phyloP scores from a whole-genome alignment of 1,139 yeast species.

The Suhomyces anneliseae region DNA sequence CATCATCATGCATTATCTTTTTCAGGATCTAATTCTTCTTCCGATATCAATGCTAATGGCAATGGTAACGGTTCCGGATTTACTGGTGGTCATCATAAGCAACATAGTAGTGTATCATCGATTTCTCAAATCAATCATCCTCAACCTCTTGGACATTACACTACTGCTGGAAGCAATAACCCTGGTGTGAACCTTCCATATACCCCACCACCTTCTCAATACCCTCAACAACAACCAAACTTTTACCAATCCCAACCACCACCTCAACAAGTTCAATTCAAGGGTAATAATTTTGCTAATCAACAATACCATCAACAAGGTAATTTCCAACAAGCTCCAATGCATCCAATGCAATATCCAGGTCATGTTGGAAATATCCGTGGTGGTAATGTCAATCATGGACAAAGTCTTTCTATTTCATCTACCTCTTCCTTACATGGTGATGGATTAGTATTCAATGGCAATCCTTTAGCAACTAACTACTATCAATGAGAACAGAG shows the following conservation, averaged over 20 bases:
- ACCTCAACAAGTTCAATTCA: conserved; percentile 3
- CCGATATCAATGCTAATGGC: conserved; percentile 5
- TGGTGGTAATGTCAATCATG: conserved; percentile 4
- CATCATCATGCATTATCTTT: conserved; percentile 6
- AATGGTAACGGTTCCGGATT: conserved; percentile 3
- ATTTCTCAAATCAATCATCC: conserved; percentile 11
- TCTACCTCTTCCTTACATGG: conserved; percentile 5
- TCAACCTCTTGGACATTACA: conserved; percentile 10
- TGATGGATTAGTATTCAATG: conserved; percentile 2
- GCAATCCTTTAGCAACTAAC: conserved; percentile 6
- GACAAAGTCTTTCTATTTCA: conserved; percentile 6
- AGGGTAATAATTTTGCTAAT: background rate
- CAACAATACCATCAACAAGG: conserved; percentile 1
- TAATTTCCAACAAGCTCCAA: conserved; percentile 1
- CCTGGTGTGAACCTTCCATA: background rate
- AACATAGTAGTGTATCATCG: conserved; percentile 12
- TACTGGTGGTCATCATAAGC: conserved; percentile 5
- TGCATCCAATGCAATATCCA: conserved; percentile 2
- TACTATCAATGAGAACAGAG: conserved; percentile 1
- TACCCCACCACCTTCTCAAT: conserved; percentile 5
- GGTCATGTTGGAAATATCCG: conserved; percentile 1
- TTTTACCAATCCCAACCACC: conserved; percentile 1
- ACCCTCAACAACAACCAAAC: conserved; percentile 2
- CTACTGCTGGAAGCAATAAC: conserved; percentile 5
- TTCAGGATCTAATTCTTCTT: conserved; percentile 5